Conservation (phyloP, 352 stramenopile species). For the Phytophthora pini region DNA sequence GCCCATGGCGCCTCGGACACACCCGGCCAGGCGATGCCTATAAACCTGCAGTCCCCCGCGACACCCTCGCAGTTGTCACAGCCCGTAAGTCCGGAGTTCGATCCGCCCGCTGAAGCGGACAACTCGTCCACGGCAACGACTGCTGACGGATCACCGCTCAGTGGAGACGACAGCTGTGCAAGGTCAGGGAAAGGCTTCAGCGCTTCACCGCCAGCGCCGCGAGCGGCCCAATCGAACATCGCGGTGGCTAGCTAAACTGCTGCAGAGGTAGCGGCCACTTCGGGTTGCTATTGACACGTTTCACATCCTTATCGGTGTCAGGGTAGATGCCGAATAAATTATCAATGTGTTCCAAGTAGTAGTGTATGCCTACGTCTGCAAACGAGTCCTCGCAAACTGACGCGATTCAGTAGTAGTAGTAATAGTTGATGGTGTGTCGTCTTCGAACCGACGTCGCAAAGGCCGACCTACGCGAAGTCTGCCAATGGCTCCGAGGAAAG, state of each 20-base stretch:
- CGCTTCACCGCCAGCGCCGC: slow-evolving; percentile 16
- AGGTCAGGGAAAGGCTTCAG: slow-evolving; percentile 45
- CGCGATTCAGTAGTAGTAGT: slow-evolving; percentile 14
- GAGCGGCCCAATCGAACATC: slow-evolving; percentile 20
- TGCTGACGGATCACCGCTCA: slow-evolving; percentile 46
- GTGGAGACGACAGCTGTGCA: slow-evolving; percentile 36
- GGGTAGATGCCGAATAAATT: slow-evolving; percentile 45
- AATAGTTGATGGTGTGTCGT: slow-evolving; percentile 1
- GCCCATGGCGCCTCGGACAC: slow-evolving; percentile 65
- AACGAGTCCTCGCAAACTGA: slow-evolving; percentile 7
- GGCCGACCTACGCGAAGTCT: slow-evolving; percentile 41
- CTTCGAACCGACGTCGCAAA: background rate
- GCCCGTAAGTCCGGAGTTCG: slow-evolving; percentile 46
- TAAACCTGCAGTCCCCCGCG: slow-evolving; percentile 65
- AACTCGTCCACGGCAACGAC: slow-evolving; percentile 51
- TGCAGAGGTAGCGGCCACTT: background rate
- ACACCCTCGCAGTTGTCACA: slow-evolving; percentile 47
- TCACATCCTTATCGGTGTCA: slow-evolving; percentile 32
- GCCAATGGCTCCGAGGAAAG: slow-evolving; percentile 47
- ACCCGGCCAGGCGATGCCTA: slow-evolving; percentile 59
- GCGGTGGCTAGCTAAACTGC: slow-evolving; percentile 27
- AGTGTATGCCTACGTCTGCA: slow-evolving; percentile 13
- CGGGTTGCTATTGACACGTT: slow-evolving; percentile 4
- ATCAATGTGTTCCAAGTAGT: slow-evolving; percentile 37
- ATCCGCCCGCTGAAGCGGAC: slow-evolving; percentile 33